These are phyloP conservation scores for Rugosomyces carneus DNA, from an alignment of 1,284 basidiomycete genomes.

Conservation along the genomic window DNA sequence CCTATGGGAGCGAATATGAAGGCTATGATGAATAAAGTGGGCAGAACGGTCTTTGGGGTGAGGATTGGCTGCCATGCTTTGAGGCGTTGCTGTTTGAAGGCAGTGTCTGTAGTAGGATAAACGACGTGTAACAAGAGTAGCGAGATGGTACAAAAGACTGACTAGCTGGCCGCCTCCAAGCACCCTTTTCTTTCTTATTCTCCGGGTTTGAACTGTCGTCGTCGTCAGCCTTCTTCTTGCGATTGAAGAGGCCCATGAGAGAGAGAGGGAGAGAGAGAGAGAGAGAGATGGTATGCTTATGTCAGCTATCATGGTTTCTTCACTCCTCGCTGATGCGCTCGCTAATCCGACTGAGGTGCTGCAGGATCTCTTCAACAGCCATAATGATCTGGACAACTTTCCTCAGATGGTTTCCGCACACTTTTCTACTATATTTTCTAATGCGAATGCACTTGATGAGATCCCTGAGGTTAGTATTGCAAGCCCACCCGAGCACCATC, in stretches of 20 bases:
- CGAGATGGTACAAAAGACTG: constrained; percentile 28
- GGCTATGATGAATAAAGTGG: constrained; percentile 92
- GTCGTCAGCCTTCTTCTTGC: constrained; percentile 37
- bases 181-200: constrained; percentile 47
- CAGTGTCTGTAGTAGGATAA: constrained; percentile 71
- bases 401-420: constrained; percentile 42
- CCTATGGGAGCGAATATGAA: constrained; percentile 96
- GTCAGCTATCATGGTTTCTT: constrained; percentile 38
- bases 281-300: constrained; percentile 16
- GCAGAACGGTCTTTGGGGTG: constrained; percentile 94
- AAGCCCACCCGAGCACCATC: constrained; percentile 41
- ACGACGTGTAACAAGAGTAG: constrained; percentile 21
- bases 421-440: constrained; percentile 41
- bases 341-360: constrained; percentile 41
- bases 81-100: constrained; percentile 98
- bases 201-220: constrained; percentile 30
- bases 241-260: constrained; percentile 51
- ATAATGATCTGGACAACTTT: constrained; percentile 29
- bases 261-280: constrained; percentile 1
- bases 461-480: constrained; percentile 47
- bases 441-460: constrained; percentile 41
- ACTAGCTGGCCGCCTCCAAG: constrained; percentile 87
- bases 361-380: constrained; percentile 36
- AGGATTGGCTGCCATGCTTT: constrained; percentile 99
- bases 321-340: constrained; percentile 44